Base-by-base conservation (phyloP, 345 rosid species). In the Murraya paniculata region DNA sequence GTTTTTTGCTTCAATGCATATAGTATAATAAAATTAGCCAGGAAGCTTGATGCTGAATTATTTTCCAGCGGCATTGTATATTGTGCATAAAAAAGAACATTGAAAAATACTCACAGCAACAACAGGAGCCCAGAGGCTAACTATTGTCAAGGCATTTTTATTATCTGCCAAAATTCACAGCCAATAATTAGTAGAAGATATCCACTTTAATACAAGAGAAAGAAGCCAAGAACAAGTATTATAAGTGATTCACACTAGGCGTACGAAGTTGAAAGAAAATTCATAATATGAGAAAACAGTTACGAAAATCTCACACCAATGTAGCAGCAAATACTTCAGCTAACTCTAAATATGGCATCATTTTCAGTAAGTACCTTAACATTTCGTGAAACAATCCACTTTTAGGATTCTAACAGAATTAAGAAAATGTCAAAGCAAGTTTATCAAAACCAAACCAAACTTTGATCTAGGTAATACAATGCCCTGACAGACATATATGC, bases 71-170 rank as follows among this genome's bases (percentile, higher is more conserved):
- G 24, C 50, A 13, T 11, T 45, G 50, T 13, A 13, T 3, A 11
- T 45, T 45, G 50, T 45, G 50, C 4, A 11, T 45, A 45, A 30
- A 48, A 48, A 72, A 64, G 9, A 68, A 73, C 58, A 48, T 24
- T 36, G 62, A 48, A 81, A 45, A 72, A 65, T 69, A 87, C 99
- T 92, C 80, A 96, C 99, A 78, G 98, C 97, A 30, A 94, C 41
- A 79, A 96, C 95, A 77, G 99, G 99, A 82, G 98, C 99, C 99
- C 99, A 96, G 48, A 96, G 84, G 88, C 97, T 87, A 71, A 83
- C 97, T 24, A 94, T 60, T 58, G 98, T 94, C 91, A 96, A 83
- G 72, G 77, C 88, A 84, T 96, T 88, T 72, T 96, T 57, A 88
- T 96, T 92, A 78, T 88, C 99, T 96, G 97, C 83, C 69, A 83